These are phyloP conservation scores for Ceratocystis diversiconidia DNA, from an alignment of 2,329 filamentous ascomycete species.

Conservation along the genomic window DNA sequence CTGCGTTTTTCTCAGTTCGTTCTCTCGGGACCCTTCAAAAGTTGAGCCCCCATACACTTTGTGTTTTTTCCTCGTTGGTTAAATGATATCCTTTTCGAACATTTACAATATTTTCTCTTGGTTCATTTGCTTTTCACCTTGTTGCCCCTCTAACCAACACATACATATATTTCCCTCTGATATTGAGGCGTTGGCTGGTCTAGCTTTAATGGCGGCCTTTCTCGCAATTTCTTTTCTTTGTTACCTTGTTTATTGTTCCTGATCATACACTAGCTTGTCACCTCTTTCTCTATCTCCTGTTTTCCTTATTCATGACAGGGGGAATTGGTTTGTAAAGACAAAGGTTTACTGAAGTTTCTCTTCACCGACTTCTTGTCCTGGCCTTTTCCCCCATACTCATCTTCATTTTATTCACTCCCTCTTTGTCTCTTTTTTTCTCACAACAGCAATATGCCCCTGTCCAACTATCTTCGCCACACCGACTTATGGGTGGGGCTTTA, in stretches of 20 bases:
- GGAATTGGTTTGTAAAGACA: neutral
- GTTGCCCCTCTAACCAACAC: neutral
- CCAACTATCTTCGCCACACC: neutral
- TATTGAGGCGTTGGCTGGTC: neutral
- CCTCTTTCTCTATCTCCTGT: constrained; percentile 14
- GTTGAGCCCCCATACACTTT: constrained; percentile 14
- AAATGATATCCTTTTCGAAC: constrained; percentile 16
- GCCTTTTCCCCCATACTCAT: constrained; percentile 10
- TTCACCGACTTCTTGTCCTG: neutral
- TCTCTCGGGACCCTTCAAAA: constrained; percentile 13
- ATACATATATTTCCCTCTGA: constrained; percentile 1
- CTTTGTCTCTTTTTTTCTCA: constrained; percentile 18
- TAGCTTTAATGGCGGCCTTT: constrained; percentile 5
- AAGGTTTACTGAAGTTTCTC: neutral
- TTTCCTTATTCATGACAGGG: constrained; percentile 10
- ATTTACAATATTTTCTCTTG: constrained; percentile 9
- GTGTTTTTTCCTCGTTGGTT: constrained; percentile 19
- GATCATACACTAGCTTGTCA: constrained; percentile 1
- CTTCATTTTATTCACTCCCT: neutral
- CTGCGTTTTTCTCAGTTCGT: constrained; percentile 1
- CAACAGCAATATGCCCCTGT: constrained; percentile 17
- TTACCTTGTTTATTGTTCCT: neutral
- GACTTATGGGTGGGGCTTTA: neutral
- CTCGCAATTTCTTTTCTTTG: constrained; percentile 9
- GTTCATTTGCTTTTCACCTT: neutral